These are phyloP conservation scores for Triticum dicoccoides DNA, from an alignment of 176 grass and related monocot species.

Conservation along the genomic window DNA sequence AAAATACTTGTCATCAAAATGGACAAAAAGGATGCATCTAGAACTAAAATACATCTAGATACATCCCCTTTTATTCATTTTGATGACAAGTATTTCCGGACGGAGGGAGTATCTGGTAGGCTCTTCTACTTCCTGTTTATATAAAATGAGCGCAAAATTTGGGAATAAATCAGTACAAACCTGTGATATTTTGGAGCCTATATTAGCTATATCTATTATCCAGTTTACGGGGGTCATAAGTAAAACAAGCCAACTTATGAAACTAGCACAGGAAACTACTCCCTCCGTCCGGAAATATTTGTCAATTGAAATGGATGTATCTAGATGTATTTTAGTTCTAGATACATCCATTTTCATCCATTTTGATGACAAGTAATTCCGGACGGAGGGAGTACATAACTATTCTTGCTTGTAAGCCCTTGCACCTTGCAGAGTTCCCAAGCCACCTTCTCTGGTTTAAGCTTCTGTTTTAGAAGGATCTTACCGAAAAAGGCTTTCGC, in stretches of 20 bases:
- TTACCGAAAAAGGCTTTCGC: too few species aligned
- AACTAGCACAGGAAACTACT: slow-evolving; percentile 1
- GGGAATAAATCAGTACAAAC: slow-evolving; percentile 3
- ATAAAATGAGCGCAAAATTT: not conserved
- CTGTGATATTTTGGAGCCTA: not conserved
- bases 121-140: slow-evolving; percentile 4
- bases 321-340: too few species aligned
- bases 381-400: not conserved
- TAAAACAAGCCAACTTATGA: slow-evolving; percentile 7
- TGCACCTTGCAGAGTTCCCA: slow-evolving; percentile 10
- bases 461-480: slow-evolving; percentile 11
- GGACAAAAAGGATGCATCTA: too few species aligned
- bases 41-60: too few species aligned
- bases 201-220: not conserved
- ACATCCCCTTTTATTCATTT: too few species aligned
- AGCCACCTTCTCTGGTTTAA: not conserved
- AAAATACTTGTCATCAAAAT: too few species aligned
- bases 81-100: too few species aligned
- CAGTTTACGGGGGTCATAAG: not conserved
- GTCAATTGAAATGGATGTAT: too few species aligned
- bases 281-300: too few species aligned
- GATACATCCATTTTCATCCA: too few species aligned
- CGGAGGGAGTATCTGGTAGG: not conserved
- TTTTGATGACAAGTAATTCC: too few species aligned
- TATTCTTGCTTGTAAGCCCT: slow-evolving; percentile 3